Percentiles rank a stretch among this genome's conserved stretches.
These are phyloP conservation scores for Thelephora ganbajun DNA, from an alignment of 768 basidiomycete genomes.

Conservation along the genomic window DNA sequence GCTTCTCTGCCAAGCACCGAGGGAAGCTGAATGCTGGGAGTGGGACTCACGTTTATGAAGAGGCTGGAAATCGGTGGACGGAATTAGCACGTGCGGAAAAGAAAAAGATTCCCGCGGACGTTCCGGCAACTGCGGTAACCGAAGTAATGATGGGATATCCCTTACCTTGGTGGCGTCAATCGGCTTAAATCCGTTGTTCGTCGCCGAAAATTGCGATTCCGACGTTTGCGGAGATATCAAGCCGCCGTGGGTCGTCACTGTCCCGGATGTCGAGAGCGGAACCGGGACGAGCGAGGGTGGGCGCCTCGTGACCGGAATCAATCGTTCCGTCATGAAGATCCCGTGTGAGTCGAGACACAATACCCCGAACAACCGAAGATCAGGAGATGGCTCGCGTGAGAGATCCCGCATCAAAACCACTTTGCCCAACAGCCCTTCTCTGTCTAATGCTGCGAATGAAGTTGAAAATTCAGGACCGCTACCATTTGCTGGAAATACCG, in stretches of 20 bases:
- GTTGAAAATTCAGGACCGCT: constrained; percentile 36
- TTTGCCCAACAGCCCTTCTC: constrained; percentile 51
- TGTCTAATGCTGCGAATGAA: constrained; percentile 42
- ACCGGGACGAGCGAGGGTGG: constrained; percentile 25
- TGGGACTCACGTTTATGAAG: constrained; percentile 62
- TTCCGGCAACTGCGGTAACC: neutral
- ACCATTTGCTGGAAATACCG: constrained; percentile 29
- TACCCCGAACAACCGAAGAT: constrained; percentile 33
- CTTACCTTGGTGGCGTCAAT: constrained; percentile 52
- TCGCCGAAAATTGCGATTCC: constrained; percentile 25
- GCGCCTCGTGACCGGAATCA: constrained; percentile 22
- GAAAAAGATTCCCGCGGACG: neutral
- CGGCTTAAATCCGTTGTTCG: constrained; percentile 17
- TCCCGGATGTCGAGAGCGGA: constrained; percentile 23
- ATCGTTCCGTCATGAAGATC: constrained; percentile 30
- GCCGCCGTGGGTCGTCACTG: constrained; percentile 39
- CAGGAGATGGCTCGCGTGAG: constrained; percentile 23
- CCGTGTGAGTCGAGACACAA: constrained; percentile 40
- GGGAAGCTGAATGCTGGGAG: neutral
- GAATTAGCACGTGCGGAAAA: too few species aligned
- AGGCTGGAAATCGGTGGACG: constrained; percentile 28
- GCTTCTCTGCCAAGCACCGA: neutral
- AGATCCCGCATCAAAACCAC: constrained; percentile 45
- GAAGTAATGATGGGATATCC: neutral
- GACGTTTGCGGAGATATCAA: constrained; percentile 52